These are phyloP conservation scores for Erodium trifolium DNA, from an alignment of 441 rosid species.

Conservation along the genomic window DNA sequence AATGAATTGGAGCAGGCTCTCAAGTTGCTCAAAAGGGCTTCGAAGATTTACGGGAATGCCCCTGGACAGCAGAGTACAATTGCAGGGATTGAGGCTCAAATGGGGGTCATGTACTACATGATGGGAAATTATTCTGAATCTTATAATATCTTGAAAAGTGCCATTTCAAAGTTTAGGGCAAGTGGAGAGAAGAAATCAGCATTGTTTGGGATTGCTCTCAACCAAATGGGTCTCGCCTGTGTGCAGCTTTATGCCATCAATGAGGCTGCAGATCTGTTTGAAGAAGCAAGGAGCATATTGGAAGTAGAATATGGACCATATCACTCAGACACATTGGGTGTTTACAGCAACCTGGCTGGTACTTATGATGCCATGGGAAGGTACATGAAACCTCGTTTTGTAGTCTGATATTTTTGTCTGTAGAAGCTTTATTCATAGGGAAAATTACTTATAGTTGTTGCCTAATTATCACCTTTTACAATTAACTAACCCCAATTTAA, in stretches of 20 bases:
- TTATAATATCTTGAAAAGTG: conserved; percentile 51
- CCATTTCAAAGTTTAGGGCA: conserved; percentile 61
- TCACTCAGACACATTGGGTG: conserved; percentile 63
- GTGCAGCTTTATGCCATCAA: conserved; percentile 58
- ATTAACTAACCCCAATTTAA: too few relatives aligned
- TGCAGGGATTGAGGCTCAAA: conserved; percentile 92
- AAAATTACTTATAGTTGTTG: too few relatives aligned
- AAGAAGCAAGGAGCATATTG: conserved; percentile 70
- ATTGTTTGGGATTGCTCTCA: conserved; percentile 70
- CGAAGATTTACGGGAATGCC: conserved; percentile 45
- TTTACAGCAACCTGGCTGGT: conserved; percentile 87
- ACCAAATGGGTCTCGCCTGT: conserved; percentile 86
- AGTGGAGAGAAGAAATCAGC: conserved; percentile 75
- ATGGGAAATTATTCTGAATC: conserved; percentile 61
- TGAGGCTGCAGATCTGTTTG: conserved; percentile 78
- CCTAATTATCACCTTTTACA: too few relatives aligned
- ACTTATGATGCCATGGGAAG: conserved; percentile 98
- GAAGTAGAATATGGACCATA: conserved; percentile 37
- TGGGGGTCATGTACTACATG: conserved; percentile 85
- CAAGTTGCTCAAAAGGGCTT: conserved; percentile 52
- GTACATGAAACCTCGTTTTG: conserved; percentile 23
- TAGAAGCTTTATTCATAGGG: too few relatives aligned
- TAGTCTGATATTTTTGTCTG: too few relatives aligned
- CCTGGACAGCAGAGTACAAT: conserved; percentile 73
- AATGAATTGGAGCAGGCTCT: conserved; percentile 63